Conservation (phyloP, 1,284 basidiomycete genomes). For the Trichosporon ovoides region DNA sequence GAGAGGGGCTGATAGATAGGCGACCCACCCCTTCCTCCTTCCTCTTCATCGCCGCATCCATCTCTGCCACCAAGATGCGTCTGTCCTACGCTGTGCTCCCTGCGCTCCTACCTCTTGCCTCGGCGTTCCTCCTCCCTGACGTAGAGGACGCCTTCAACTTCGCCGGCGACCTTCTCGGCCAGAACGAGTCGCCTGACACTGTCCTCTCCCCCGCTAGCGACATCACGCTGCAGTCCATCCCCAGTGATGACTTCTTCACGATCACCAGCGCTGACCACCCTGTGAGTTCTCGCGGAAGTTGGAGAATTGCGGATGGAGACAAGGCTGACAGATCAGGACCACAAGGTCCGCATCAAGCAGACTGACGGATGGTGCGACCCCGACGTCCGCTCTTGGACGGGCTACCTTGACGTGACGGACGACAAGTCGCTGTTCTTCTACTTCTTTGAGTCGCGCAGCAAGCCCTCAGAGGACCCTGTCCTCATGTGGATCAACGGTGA, state of each 20-base stretch:
- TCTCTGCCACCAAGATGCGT: not conserved
- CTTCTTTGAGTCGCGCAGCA: conserved; percentile 70
- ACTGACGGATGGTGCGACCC: conserved; percentile 49
- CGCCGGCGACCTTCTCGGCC: conserved; percentile 26
- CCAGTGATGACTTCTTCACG: conserved; percentile 29
- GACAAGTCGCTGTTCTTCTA: conserved; percentile 74
- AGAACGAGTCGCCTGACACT: conserved; percentile 5
- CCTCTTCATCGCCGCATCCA: not conserved
- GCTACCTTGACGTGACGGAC: conserved; percentile 61
- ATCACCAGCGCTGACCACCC: conserved; percentile 33
- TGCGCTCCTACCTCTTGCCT: conserved; percentile 19
- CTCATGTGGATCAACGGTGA: conserved; percentile 49
- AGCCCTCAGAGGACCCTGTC: conserved; percentile 57
- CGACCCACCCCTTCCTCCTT: not conserved
- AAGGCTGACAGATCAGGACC: conserved; percentile 25
- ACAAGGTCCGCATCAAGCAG: conserved; percentile 46
- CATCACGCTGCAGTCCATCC: conserved; percentile 32
- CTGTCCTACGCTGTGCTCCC: conserved; percentile 12
- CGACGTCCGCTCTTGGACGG: conserved; percentile 40
- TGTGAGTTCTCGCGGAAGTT: too few species aligned
- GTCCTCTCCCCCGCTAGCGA: conserved; percentile 32
- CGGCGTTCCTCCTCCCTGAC: conserved; percentile 32
- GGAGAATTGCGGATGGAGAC: too few species aligned
- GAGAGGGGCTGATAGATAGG: not conserved
- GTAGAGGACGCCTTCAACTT: conserved; percentile 29